Evolutionary conservation across 768 basidiomycete species (phyloP).

Genomic region (Gyrodon lividus): DNA sequence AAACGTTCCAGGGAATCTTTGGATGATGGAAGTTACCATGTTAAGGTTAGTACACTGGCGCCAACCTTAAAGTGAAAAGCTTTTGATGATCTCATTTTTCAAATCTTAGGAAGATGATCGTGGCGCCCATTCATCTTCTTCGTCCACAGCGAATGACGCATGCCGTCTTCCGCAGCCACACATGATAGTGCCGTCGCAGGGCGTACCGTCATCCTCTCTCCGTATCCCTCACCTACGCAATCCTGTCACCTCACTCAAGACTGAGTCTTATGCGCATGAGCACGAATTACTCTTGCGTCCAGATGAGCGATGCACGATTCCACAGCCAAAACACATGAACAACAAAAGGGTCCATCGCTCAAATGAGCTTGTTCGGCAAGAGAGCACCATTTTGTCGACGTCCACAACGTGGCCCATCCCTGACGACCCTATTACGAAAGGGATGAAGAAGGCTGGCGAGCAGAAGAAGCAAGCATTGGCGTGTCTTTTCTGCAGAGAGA

Average conservation of each 20-base stretch:
- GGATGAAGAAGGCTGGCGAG: constrained; percentile 33
- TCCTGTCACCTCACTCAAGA: constrained; percentile 5
- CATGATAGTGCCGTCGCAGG: constrained; percentile 25
- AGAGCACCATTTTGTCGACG: constrained; percentile 20
- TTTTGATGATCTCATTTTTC: constrained; percentile 23
- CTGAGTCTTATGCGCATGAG: constrained; percentile 18
- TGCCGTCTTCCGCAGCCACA: constrained; percentile 23
- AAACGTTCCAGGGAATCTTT: constrained; percentile 33
- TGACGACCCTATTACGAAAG: constrained; percentile 33
- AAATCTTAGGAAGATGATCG: constrained; percentile 30
- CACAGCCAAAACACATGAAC: constrained; percentile 20
- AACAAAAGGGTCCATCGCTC: constrained; percentile 31
- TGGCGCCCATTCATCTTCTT: constrained; percentile 17
- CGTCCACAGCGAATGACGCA: constrained; percentile 22
- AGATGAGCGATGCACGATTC: constrained; percentile 23
- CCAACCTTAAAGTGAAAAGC: constrained; percentile 26
- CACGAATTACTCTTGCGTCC: constrained; percentile 21
- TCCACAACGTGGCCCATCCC: constrained; percentile 34
- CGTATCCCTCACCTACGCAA: constrained; percentile 16
- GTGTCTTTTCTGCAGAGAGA: constrained; percentile 48
- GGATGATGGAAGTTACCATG: constrained; percentile 25
- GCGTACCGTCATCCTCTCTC: constrained; percentile 9
- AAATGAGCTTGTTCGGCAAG: constrained; percentile 30
- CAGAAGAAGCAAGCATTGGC: constrained; percentile 48
- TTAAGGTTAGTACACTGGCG: constrained; percentile 33